Percentiles rank a stretch among this genome's conserved stretches.
These are phyloP conservation scores for Parmales sp. DNA, from an alignment of 108 stramenopile species.

Conservation along the genomic window DNA sequence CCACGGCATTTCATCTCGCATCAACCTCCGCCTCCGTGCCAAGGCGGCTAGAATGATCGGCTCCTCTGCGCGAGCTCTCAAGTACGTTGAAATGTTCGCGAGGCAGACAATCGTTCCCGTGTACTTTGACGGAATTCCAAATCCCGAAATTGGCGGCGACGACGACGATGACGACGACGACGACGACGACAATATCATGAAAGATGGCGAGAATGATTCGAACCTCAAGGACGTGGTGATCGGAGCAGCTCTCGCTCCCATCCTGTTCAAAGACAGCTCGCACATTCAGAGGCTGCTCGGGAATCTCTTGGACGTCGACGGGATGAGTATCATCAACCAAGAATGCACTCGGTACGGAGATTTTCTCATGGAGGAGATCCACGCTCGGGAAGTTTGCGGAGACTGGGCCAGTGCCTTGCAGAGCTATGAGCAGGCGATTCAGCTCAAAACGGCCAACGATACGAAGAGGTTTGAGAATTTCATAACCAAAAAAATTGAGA, in stretches of 20 bases:
- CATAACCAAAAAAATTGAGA: too few relatives aligned
- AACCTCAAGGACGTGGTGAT: background rate
- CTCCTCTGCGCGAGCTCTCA: conserved; percentile 66
- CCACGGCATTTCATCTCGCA: conserved; percentile 35
- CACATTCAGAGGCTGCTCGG: conserved; percentile 44
- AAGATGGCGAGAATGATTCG: background rate
- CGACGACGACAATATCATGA: background rate
- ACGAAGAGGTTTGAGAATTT: background rate
- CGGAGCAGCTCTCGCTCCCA: conserved; percentile 23
- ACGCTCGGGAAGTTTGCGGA: conserved; percentile 49
- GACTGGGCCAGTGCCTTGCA: conserved; percentile 64
- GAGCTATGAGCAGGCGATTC: conserved; percentile 63
- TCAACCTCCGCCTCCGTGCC: conserved; percentile 48
- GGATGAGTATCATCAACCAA: conserved; percentile 45
- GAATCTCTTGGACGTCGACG: conserved; percentile 60
- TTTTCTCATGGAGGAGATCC: conserved; percentile 34
- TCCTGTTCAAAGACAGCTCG: conserved; percentile 24
- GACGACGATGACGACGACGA: conserved; percentile 16
- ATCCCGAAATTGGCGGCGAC: too few relatives aligned
- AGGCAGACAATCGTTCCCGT: conserved; percentile 23
- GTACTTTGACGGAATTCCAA: too few relatives aligned
- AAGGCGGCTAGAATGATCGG: conserved; percentile 55
- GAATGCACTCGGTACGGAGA: conserved; percentile 20
- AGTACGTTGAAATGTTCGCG: conserved; percentile 57
- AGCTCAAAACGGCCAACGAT: conserved; percentile 13